Conservation (phyloP, 139 green algal species). For the Picochlorum sp. region DNA sequence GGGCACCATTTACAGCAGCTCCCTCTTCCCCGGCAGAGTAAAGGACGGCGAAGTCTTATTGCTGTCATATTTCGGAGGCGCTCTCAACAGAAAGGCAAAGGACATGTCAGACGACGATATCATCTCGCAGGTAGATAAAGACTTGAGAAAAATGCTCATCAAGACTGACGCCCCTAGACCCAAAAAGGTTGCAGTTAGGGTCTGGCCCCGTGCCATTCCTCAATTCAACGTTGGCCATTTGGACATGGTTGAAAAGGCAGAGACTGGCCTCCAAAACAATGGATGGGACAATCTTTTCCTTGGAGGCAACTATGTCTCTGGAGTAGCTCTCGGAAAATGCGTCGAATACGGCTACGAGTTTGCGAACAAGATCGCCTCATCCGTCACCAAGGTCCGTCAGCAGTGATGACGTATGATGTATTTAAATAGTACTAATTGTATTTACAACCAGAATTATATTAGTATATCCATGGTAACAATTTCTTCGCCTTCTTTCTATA, state of each 20-base stretch:
- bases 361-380: conserved; percentile 45
- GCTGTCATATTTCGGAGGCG: conserved; percentile 95
- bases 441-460: not conserved
- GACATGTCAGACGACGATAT: conserved; percentile 60
- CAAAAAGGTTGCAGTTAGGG: conserved; percentile 69
- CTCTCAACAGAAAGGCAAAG: conserved; percentile 74
- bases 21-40: conserved; percentile 78
- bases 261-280: conserved; percentile 35
- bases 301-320: conserved; percentile 95
- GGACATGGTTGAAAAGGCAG: conserved; percentile 31
- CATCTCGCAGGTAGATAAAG: conserved; percentile 75
- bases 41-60: conserved; percentile 59
- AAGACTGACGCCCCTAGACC: conserved; percentile 70
- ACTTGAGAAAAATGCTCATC: conserved; percentile 90
- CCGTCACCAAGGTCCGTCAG: not conserved
- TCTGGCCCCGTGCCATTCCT: conserved; percentile 92
- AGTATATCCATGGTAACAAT: conserved; percentile 8
- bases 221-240: conserved; percentile 96
- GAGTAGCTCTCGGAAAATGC: conserved; percentile 89
- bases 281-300: conserved; percentile 75
- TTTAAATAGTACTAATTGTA: not conserved
- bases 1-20: conserved; percentile 95
- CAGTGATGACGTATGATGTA: not conserved
- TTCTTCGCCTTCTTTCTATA: not conserved
- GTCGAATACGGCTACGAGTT: conserved; percentile 84